These are phyloP conservation scores for Penicillium flavigenum DNA, from an alignment of 495 filamentous ascomycete species.

Conservation along the genomic window DNA sequence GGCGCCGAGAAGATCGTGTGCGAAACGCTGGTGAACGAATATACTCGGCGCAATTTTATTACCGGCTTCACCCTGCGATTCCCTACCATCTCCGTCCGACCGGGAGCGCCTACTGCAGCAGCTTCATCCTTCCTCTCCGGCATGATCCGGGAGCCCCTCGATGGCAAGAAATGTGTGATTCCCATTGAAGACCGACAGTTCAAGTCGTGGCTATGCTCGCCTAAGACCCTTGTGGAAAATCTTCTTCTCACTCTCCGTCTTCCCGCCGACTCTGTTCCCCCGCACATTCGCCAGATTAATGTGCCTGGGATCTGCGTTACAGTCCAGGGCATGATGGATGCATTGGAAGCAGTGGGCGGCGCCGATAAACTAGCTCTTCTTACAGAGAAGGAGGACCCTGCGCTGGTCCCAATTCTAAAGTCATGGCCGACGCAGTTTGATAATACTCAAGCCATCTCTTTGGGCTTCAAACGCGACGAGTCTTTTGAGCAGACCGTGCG, in stretches of 20 bases:
- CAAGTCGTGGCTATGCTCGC: slow-evolving; percentile 62
- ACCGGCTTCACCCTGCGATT: slow-evolving; percentile 66
- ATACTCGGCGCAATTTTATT: slow-evolving; percentile 63
- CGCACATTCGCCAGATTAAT: slow-evolving; percentile 62
- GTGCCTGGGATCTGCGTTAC: slow-evolving; percentile 69
- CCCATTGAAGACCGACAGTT: slow-evolving; percentile 61
- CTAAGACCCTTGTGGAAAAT: slow-evolving; percentile 62
- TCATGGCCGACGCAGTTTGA: slow-evolving; percentile 71
- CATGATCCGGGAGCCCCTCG: slow-evolving; percentile 62
- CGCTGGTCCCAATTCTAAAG: slow-evolving; percentile 60
- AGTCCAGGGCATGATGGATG: slow-evolving; percentile 70
- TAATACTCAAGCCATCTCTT: slow-evolving; percentile 51
- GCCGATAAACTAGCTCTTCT: slow-evolving; percentile 62
- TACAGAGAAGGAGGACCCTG: slow-evolving; percentile 58
- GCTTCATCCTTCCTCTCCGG: slow-evolving; percentile 69
- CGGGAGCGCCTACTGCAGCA: slow-evolving; percentile 66
- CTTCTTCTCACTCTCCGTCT: slow-evolving; percentile 58
- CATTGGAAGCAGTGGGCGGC: slow-evolving; percentile 63
- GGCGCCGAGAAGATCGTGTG: slow-evolving; percentile 73
- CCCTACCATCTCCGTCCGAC: slow-evolving; percentile 69
- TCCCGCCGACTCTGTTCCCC: slow-evolving; percentile 48
- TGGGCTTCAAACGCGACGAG: slow-evolving; percentile 59
- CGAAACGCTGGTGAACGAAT: slow-evolving; percentile 70
- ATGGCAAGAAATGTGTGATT: slow-evolving; percentile 60
- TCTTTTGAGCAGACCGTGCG: slow-evolving; percentile 56